Evolutionary conservation across 176 grass and related monocot species (phyloP), one percentile per base, ranked within the genome.

Genomic region (Carex cristatella): DNA sequence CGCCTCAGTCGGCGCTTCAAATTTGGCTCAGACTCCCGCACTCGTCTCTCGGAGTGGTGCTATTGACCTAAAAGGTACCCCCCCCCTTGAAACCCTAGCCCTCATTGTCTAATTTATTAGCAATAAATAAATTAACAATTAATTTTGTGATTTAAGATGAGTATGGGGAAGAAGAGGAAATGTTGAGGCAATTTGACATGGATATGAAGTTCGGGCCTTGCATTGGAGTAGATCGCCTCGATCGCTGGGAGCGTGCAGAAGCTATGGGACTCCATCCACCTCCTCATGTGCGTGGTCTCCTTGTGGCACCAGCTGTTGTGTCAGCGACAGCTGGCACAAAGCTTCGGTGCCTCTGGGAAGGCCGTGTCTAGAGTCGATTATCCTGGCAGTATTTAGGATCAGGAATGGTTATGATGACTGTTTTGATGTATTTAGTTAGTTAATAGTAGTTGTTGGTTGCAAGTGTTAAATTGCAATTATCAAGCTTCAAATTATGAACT

Each of bases 31-130:
- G 61, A 80, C 85, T 51, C 85, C 85, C 1, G 85, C 85, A 14
- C 85, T 86, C 30, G 35, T 81, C 74, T n/a, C 61, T 23, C 75
- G 78, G 8, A 19, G 62, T 3, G 80, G 80, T 27, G 65, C 62
- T 38, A 10, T 81, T 10, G 85, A 86, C 76, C 85, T 86, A 3
- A 53, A 68, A 75, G 84, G 84, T 86, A 81, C 35, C 38, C 44
- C 5, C 35, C 32, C 10, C 42, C 12, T 28, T 46, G 5, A 19
- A 65, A 79, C 76, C 53, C 76, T 79, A 38, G 32, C 12, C 35
- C 37, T 32, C 44, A 10, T 33, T 31, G 10, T 61, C 28, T 58
- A 60, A 33, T 23, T 46, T 60, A 7, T 59, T 9, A 30, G 10
- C 9, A 30, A 27, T 31, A 9, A 54, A 27, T 30, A 4, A 32